phyloP scores from a whole-genome alignment of 176 grass and related monocot genomes.

The Bolboschoenus planiculmis region DNA sequence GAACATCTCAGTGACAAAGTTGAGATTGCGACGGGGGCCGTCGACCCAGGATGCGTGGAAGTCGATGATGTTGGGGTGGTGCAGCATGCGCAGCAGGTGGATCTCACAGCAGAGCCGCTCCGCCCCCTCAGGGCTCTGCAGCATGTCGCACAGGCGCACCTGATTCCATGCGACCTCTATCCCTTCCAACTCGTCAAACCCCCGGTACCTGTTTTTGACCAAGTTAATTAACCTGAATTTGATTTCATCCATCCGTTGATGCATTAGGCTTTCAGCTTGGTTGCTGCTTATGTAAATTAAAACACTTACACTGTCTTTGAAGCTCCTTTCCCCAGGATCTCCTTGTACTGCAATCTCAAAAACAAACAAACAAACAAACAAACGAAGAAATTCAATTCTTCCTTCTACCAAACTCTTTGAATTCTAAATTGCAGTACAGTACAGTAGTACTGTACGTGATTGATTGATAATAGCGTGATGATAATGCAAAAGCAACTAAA shows the following conservation, averaged over 20 bases:
- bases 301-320: constrained; percentile 94
- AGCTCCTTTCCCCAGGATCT: constrained; percentile 87
- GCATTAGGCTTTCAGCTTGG: not conserved
- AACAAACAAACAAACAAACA: not conserved
- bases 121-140: constrained; percentile 69
- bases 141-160: constrained; percentile 85
- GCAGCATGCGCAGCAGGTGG: constrained; percentile 92
- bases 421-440: too few species aligned
- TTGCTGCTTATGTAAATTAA: not conserved
- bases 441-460: too few species aligned
- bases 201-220: constrained; percentile 48
- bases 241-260: not conserved
- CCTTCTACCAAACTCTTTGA: not conserved
- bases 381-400: not conserved
- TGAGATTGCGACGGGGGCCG: constrained; percentile 70
- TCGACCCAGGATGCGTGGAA: constrained; percentile 97
- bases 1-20: constrained; percentile 99
- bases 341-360: constrained; percentile 44
- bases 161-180: constrained; percentile 99
- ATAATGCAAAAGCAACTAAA: not conserved
- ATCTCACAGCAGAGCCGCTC: constrained; percentile 98
- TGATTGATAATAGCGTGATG: not conserved
- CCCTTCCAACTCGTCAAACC: constrained; percentile 89
- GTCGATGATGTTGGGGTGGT: constrained; percentile 94
- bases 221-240: not conserved